These are phyloP conservation scores for Penicillium frequentans DNA, from an alignment of 2,329 filamentous ascomycete genomes.

Conservation along the genomic window DNA sequence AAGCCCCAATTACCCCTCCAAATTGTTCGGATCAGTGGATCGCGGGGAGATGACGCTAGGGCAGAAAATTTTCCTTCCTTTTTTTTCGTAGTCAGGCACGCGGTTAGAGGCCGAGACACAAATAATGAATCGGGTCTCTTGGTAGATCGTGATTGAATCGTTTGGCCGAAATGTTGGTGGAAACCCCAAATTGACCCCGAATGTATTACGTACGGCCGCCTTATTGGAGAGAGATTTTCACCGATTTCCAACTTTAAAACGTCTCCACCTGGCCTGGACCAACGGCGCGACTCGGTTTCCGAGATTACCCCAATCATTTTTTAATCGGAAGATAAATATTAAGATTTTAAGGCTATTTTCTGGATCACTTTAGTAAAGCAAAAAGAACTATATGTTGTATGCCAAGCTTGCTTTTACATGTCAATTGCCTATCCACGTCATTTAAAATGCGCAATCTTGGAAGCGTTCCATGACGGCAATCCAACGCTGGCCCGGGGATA, in stretches of 20 bases:
- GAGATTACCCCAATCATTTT: background rate
- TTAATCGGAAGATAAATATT: no score
- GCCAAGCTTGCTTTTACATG: no score
- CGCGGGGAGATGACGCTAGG: conserved; percentile 16
- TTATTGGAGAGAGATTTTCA: conserved; percentile 14
- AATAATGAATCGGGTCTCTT: background rate
- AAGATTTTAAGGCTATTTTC: no score
- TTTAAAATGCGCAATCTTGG: no score
- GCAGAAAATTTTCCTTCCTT: conserved; percentile 7
- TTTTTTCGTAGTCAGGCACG: background rate
- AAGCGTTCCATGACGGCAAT: no score
- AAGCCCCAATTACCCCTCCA: conserved; percentile 3
- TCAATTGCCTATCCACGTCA: no score
- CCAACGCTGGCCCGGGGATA: no score
- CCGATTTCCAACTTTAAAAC: conserved; percentile 14
- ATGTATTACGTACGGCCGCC: conserved; percentile 17
- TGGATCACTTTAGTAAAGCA: no score
- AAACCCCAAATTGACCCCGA: conserved; percentile 17
- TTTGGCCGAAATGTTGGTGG: conserved; percentile 12
- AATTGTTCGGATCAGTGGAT: conserved; percentile 5
- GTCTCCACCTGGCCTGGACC: conserved; percentile 2
- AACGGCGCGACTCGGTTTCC: background rate
- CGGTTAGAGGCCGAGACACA: background rate
- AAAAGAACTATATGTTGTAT: no score
- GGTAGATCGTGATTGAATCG: conserved; percentile 14